phyloP scores from a whole-genome alignment of 2,329 filamentous ascomycete species.

The Phyllosticta paracitricarpa region DNA sequence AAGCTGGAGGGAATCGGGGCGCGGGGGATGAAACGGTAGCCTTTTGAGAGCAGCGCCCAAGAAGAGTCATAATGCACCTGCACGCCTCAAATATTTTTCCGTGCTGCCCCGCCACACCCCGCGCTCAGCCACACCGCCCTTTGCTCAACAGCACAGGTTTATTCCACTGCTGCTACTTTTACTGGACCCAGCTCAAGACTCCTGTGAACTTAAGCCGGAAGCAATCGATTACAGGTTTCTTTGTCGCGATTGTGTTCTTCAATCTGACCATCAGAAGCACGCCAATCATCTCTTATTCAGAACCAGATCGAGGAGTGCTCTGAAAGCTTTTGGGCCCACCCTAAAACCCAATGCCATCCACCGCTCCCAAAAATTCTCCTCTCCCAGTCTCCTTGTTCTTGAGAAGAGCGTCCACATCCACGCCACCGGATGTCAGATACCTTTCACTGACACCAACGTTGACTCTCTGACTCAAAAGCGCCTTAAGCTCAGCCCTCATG shows the following conservation, averaged over 20 bases:
- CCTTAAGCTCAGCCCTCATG: conserved; percentile 61
- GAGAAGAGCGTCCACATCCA: conserved; percentile 69
- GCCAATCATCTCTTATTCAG: neutral
- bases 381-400: conserved; percentile 45
- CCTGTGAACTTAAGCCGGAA: neutral
- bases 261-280: neutral
- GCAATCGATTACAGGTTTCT: neutral
- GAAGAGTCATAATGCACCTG: conserved; percentile 4
- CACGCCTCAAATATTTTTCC: conserved; percentile 9
- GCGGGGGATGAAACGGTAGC: neutral
- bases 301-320: conserved; percentile 10
- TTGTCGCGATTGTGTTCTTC: neutral
- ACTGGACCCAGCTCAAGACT: neutral
- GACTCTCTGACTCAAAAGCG: conserved; percentile 60
- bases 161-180: neutral
- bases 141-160: neutral
- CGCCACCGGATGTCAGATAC: conserved; percentile 72
- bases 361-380: conserved; percentile 52
- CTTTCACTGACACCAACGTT: conserved; percentile 82
- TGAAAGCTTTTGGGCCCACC: neutral
- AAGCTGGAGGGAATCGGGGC: neutral
- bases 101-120: conserved; percentile 8
- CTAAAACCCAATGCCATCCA: conserved; percentile 38
- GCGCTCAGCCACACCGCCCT: neutral
- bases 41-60: conserved; percentile 7